Base-by-base conservation (phyloP, 805 yeast genomes). In the Isabelozyma rhagii region DNA sequence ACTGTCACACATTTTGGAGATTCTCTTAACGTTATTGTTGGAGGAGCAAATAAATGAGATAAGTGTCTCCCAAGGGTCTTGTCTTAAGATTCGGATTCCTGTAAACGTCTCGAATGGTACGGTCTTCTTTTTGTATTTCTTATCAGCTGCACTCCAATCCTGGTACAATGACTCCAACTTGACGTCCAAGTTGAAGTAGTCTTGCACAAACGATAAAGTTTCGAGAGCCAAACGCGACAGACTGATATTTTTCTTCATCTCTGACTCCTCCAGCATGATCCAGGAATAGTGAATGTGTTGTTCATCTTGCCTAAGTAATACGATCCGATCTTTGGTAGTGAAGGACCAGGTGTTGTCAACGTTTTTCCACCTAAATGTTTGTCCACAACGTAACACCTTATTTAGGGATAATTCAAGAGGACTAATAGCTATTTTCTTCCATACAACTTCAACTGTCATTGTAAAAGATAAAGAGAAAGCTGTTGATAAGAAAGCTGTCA, bases 31-130 rank as follows among this genome's bases (percentile, higher is more conserved):
- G 60, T 94, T 94, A 68, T 94, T 94, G 66, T 94, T 94, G n/a
- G 96, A 85, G 1, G 97, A 89, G 68, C 98, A 94, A 9, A 94
- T 94, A 55, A 93, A 94, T 2, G 94, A 87, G 15, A 93, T 71
- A 43, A 91, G 72, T 41, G 93, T 90, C 57, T 94, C 99, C 98
- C 98, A 94, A 0, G 99, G 98, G 55, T 93, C 97, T 65, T 94
- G 98, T 38, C 92, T 77, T 27, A 94, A 75, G 54, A 93, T 89
- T 29, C 99, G 71, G 15, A 93, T 83, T 0, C 97, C 98, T 4
- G 73, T 73, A 48, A 82, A 82, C 29, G 59, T 47, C 4, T 55
- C 49, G 53, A 74, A 74, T 2, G 76, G 72, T 3, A 72, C 59
- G 15, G 45, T 53, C 61, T 39, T 64, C 45, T 64, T 67, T 43